Conservation (phyloP, 192 early-diverging fungal genomes). For the Coemansia sp. region DNA sequence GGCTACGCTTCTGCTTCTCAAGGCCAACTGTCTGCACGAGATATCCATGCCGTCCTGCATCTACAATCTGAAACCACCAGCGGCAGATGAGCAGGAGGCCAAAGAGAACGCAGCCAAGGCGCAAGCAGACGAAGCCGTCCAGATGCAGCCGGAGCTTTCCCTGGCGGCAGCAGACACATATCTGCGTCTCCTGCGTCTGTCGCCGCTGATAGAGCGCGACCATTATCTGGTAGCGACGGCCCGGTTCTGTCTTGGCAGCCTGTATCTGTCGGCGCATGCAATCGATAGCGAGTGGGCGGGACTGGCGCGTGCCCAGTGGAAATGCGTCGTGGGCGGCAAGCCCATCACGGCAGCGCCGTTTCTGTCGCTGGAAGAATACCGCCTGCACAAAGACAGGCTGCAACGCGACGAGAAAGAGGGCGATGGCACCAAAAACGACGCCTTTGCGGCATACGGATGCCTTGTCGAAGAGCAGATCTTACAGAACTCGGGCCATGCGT, state of each 20-base stretch:
- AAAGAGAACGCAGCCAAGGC: not conserved
- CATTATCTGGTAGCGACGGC: slow-evolving; percentile 60
- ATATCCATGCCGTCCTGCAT: slow-evolving; percentile 53
- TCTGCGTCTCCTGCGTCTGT: slow-evolving; percentile 53
- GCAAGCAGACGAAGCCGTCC: not conserved
- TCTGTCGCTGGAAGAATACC: slow-evolving; percentile 31
- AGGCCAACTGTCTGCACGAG: slow-evolving; percentile 64
- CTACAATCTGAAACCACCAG: slow-evolving; percentile 16
- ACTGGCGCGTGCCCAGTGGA: slow-evolving; percentile 54
- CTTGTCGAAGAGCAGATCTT: slow-evolving; percentile 19
- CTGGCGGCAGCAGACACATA: slow-evolving; percentile 22
- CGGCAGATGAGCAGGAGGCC: not conserved
- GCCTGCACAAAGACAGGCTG: not conserved
- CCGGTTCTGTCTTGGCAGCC: slow-evolving; percentile 60
- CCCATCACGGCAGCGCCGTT: slow-evolving; percentile 35
- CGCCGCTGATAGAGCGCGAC: slow-evolving; percentile 59
- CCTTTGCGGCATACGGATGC: slow-evolving; percentile 23
- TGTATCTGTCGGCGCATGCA: slow-evolving; percentile 48
- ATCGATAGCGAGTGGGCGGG: slow-evolving; percentile 23
- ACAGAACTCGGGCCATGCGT: slow-evolving; percentile 21
- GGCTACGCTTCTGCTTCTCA: slow-evolving; percentile 68
- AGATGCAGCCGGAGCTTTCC: slow-evolving; percentile 5
- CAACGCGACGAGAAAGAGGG: not conserved
- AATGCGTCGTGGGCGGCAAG: slow-evolving; percentile 44
- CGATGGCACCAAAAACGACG: not conserved